Evolutionary conservation across 2,329 filamentous ascomycete species (phyloP).

Genomic region (Phyllosticta citrichinensis): DNA sequence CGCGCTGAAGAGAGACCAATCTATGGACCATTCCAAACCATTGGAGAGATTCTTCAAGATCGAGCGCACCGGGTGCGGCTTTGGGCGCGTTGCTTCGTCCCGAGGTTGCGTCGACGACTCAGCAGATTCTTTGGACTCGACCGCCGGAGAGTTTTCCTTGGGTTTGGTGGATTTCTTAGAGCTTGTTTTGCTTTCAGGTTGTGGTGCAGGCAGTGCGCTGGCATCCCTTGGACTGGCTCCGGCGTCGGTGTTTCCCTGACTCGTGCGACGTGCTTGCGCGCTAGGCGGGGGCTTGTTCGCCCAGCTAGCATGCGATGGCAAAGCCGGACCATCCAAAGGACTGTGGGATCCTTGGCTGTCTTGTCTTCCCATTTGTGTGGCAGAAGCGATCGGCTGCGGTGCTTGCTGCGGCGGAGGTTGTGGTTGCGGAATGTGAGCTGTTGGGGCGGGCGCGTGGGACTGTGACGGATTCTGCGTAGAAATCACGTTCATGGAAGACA

Average conservation of each 20-base stretch:
- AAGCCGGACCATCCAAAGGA: slow-evolving; percentile 71
- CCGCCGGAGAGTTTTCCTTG: slow-evolving; percentile 16
- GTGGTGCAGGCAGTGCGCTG: slow-evolving; percentile 31
- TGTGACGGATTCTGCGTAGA: slow-evolving; percentile 65
- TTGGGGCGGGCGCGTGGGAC: slow-evolving; percentile 40
- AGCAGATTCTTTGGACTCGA: slow-evolving; percentile 14
- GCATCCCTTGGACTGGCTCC: slow-evolving; percentile 66
- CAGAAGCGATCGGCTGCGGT: slow-evolving; percentile 42
- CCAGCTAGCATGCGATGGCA: slow-evolving; percentile 92
- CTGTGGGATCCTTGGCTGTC: slow-evolving; percentile 58
- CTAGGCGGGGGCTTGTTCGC: slow-evolving; percentile 59
- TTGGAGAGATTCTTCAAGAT: slow-evolving; percentile 35
- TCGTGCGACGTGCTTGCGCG: slow-evolving; percentile 59
- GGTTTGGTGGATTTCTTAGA: slow-evolving; percentile 21
- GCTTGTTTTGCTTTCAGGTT: slow-evolving; percentile 11
- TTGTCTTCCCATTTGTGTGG: slow-evolving; percentile 58
- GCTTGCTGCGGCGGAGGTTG: slow-evolving; percentile 38
- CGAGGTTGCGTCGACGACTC: slow-evolving; percentile 1
- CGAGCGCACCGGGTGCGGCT: slow-evolving; percentile 20
- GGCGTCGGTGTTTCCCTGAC: slow-evolving; percentile 70
- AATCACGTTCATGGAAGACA: slow-evolving; percentile 89
- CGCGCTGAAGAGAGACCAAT: background rate
- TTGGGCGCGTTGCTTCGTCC: background rate
- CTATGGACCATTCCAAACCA: slow-evolving; percentile 25
- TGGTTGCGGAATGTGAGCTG: slow-evolving; percentile 31